Base-by-base conservation (phyloP, 2,329 filamentous ascomycete genomes). In the Fusarium sp. region DNA sequence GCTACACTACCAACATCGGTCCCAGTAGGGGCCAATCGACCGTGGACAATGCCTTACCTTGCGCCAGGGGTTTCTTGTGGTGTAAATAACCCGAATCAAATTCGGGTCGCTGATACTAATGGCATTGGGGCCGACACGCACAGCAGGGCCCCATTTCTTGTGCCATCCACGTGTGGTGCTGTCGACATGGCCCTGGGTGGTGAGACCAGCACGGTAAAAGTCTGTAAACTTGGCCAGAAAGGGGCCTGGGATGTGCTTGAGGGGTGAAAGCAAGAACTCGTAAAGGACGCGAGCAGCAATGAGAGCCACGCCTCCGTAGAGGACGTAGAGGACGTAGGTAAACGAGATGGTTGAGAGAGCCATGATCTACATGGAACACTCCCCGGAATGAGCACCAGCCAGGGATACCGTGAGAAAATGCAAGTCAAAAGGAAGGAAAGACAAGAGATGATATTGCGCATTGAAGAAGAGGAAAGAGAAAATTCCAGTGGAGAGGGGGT, bases 31-130 rank as follows among this genome's bases (percentile, higher is more conserved):
- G 8, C 14, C 11, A 14, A 11, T 20, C 0, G 16, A 31, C 20
- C 18, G 5, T 13, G 16, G 27, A 2, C 27, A 29, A 2, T 29
- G 20, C 10, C 60, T 66, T 57, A 75, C 72, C 52, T 74, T 74
- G 22, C 72, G 43, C 72, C 72, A 74, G 3, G 72, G 72, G 18
- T 75, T 73, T 48, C 67, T 65, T 1, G 72, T 70, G 0, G 59
- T 74, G 20, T 74, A 74, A 7, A 75, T 74, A 7, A 73, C 72
- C 29, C 54, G 37, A 18, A 74, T 75, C n/a, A 74, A 24, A 24
- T 75, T 63, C 5, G 72, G 72, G 18, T 74, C 69, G 54, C 72
- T 67, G 6, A 74, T 75, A 41, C 72, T 74, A 20, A 74, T 45
- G 1, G 72, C 69, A 63, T 73, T 73, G 20, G 72, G 72, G 2